Percentiles rank a stretch among this genome's conserved stretches.
phyloP scores from a whole-genome alignment of 1,139 yeast species.

The Insectozyma bohioensis region DNA sequence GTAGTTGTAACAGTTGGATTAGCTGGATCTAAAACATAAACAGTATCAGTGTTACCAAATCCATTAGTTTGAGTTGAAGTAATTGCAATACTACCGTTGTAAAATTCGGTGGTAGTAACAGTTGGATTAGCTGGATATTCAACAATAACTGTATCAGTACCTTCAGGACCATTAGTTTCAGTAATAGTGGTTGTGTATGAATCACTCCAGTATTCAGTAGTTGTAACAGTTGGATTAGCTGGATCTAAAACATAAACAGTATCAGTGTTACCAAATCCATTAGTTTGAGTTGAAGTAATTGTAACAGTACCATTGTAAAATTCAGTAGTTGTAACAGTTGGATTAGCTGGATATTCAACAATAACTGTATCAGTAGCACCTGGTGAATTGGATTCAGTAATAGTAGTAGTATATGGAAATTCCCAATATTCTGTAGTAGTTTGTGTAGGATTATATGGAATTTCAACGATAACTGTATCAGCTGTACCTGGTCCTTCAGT shows the following conservation, averaged over 20 bases:
- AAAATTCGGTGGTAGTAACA: conserved; percentile 2
- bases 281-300: conserved; percentile 12
- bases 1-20: conserved; percentile 15
- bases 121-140: conserved; percentile 17
- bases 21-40: conserved; percentile 20
- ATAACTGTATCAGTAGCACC: conserved; percentile 14
- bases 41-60: conserved; percentile 16
- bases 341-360: conserved; percentile 12
- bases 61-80: conserved; percentile 10
- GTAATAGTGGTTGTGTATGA: conserved; percentile 10
- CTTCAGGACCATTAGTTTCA: conserved; percentile 9
- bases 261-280: conserved; percentile 10
- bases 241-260: conserved; percentile 18
- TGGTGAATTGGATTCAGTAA: conserved; percentile 11
- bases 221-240: conserved; percentile 10
- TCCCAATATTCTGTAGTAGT: conserved; percentile 14
- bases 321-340: conserved; percentile 5
- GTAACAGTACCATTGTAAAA: conserved; percentile 8
- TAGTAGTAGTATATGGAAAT: background rate
- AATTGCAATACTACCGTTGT: background rate
- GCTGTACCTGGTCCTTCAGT: conserved; percentile 2
- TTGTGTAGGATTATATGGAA: conserved; percentile 7
- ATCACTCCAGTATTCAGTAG: conserved; percentile 14
- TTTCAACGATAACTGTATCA: conserved; percentile 16
- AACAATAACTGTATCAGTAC: conserved; percentile 19